A percentile compares a stretch with the other conserved stretches of the same genome.
Conservation (phyloP, 176 grass and related monocot species). For the Oryza punctata region DNA sequence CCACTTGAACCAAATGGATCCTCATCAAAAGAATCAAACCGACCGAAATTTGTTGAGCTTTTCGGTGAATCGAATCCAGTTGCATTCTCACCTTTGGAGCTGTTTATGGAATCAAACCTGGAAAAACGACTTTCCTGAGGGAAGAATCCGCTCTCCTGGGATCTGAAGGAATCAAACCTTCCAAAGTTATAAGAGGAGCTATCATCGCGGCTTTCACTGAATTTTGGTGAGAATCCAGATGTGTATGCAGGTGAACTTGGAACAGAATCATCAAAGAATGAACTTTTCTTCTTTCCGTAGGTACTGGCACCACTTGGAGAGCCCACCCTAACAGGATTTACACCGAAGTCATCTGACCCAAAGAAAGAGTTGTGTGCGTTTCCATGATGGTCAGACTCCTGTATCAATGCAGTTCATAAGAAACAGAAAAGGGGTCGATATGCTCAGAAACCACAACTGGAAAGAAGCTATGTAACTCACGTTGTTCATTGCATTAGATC, state of each 20-base stretch:
- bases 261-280: constrained; percentile 98
- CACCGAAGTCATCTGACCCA: constrained; percentile 67
- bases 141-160: constrained; percentile 71
- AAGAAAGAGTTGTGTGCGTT: constrained; percentile 70
- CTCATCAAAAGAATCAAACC: constrained; percentile 97
- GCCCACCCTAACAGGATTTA: constrained; percentile 51
- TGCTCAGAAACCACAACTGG: constrained; percentile 21
- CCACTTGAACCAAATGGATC: constrained; percentile 92
- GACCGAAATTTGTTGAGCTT: constrained; percentile 63
- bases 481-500: constrained; percentile 65
- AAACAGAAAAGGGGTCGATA: background rate
- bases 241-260: constrained; percentile 89
- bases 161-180: constrained; percentile 85
- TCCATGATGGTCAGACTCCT: constrained; percentile 66
- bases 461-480: constrained; percentile 39
- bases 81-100: constrained; percentile 51
- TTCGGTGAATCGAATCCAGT: constrained; percentile 67
- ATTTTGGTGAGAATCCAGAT: constrained; percentile 75
- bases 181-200: constrained; percentile 62
- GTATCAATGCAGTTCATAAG: constrained; percentile 44
- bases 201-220: constrained; percentile 57
- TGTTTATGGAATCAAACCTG: constrained; percentile 78
- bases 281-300: constrained; percentile 74
- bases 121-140: constrained; percentile 66
- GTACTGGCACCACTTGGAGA: constrained; percentile 55